Evolutionary conservation across 2,329 filamentous ascomycete genomes (phyloP).

Genomic region (Colletotrichum tanaceti): DNA sequence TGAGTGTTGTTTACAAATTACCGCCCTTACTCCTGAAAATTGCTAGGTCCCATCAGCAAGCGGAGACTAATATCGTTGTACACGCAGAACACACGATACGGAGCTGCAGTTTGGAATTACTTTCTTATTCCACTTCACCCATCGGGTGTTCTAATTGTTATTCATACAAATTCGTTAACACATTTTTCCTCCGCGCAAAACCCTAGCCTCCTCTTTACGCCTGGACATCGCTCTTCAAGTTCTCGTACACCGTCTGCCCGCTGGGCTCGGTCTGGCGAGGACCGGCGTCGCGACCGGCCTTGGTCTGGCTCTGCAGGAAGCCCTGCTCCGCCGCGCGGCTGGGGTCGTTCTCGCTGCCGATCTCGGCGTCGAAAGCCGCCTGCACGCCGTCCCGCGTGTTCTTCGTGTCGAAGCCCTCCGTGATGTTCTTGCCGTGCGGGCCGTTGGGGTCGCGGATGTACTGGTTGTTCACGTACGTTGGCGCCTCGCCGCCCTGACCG

Average conservation of each 20-base stretch:
- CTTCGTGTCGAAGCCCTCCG: slow-evolving; percentile 50
- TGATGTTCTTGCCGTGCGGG: slow-evolving; percentile 58
- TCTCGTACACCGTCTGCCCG: slow-evolving; percentile 48
- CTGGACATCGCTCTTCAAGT: slow-evolving; percentile 44
- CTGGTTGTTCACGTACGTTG: slow-evolving; percentile 53
- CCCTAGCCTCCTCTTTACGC: slow-evolving; percentile 1
- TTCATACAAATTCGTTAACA: slow-evolving; percentile 28
- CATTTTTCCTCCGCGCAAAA: background rate
- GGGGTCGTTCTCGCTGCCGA: slow-evolving; percentile 62
- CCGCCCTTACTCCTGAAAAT: too few species aligned
- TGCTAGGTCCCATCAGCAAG: too few species aligned
- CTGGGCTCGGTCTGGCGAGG: slow-evolving; percentile 45
- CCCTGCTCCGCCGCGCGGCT: slow-evolving; percentile 57
- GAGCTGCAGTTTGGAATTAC: background rate
- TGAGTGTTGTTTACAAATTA: too few species aligned
- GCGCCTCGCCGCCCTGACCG: slow-evolving; percentile 47
- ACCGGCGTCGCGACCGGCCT: slow-evolving; percentile 43
- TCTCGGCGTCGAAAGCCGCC: slow-evolving; percentile 56
- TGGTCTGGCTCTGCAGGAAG: slow-evolving; percentile 48
- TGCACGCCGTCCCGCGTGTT: slow-evolving; percentile 51
- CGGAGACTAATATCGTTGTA: too few species aligned
- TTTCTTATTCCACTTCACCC: slow-evolving; percentile 8
- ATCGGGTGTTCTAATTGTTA: slow-evolving; percentile 7
- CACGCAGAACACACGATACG: background rate
- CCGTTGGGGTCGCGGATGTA: slow-evolving; percentile 48